A percentile compares a stretch with the other conserved stretches of the same genome.
phyloP scores from a whole-genome alignment of 306 rosid genomes.

The Heteromeles arbutifolia region DNA sequence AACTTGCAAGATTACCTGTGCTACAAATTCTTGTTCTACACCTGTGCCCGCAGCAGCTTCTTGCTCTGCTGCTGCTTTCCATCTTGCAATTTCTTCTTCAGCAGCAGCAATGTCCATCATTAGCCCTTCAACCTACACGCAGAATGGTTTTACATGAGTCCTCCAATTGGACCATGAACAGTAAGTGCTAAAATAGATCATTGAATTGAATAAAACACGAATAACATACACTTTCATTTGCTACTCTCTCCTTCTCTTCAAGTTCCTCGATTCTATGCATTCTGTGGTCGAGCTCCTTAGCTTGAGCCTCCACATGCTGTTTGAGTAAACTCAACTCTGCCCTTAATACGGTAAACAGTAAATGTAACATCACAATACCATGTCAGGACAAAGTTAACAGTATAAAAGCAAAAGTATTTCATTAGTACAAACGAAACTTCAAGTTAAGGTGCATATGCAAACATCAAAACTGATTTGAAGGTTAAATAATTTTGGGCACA shows the following conservation, averaged over 20 bases:
- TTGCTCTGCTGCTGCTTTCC: slow-evolving; percentile 98
- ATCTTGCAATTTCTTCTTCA: slow-evolving; percentile 95
- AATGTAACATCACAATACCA: slow-evolving; percentile 16
- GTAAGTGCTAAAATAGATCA: neutral
- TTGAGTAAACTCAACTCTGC: slow-evolving; percentile 89
- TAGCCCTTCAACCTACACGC: slow-evolving; percentile 74
- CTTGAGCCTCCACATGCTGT: slow-evolving; percentile 78
- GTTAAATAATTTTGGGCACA: slow-evolving; percentile 7
- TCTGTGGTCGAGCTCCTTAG: slow-evolving; percentile 75
- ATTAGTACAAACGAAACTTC: neutral
- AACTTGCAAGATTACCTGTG: slow-evolving; percentile 51
- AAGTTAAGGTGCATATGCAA: neutral
- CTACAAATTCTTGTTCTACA: slow-evolving; percentile 80
- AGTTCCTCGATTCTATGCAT: slow-evolving; percentile 74
- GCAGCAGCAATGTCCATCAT: slow-evolving; percentile 98
- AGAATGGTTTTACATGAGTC: neutral
- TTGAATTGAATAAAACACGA: neutral
- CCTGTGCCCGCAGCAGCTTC: slow-evolving; percentile 98
- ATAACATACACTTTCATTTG: slow-evolving; percentile 78
- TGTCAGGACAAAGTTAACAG: slow-evolving; percentile 38
- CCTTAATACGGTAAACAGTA: slow-evolving; percentile 65
- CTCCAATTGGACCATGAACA: neutral
- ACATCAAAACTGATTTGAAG: neutral
- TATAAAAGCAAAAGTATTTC: slow-evolving; percentile 9
- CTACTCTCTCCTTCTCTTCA: slow-evolving; percentile 87